Percentiles rank a stretch among this genome's conserved stretches.
These are phyloP conservation scores for Suhomyces terraborum DNA, from an alignment of 1,139 yeast genomes.

Conservation along the genomic window DNA sequence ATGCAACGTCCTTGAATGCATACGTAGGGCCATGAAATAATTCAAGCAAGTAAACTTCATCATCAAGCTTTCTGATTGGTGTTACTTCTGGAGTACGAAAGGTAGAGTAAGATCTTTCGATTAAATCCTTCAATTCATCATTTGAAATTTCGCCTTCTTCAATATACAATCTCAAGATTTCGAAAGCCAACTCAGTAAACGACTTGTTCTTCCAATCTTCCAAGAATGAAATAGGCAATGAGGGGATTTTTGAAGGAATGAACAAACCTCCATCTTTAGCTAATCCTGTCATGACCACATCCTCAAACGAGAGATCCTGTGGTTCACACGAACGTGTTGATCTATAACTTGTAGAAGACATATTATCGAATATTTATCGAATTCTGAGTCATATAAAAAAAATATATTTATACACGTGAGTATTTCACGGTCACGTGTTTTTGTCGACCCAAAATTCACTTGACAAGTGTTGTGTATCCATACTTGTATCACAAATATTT, in stretches of 20 bases:
- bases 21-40: conserved; percentile 98
- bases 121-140: conserved; percentile 62
- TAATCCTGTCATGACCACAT: conserved; percentile 88
- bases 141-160: conserved; percentile 68
- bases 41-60: conserved; percentile 74
- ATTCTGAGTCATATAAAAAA: conserved; percentile 11
- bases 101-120: conserved; percentile 78
- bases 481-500: neutral
- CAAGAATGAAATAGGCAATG: conserved; percentile 60
- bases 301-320: conserved; percentile 76
- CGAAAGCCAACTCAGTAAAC: conserved; percentile 84
- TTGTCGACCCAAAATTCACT: neutral
- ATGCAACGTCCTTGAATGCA: conserved; percentile 97
- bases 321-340: conserved; percentile 74
- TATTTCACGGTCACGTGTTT: neutral
- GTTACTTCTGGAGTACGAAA: conserved; percentile 86
- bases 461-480: neutral
- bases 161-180: conserved; percentile 80
- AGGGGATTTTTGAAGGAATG: conserved; percentile 81
- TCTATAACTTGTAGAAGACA: conserved; percentile 64
- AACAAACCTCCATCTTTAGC: conserved; percentile 97
- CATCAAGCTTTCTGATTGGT: conserved; percentile 66
- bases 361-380: conserved; percentile 2
- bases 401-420: neutral
- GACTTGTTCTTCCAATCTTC: conserved; percentile 69